Evolutionary conservation across 2,329 filamentous ascomycete genomes (phyloP), one percentile per base, ranked within the genome.

Genomic region (Monilinia laxa): DNA sequence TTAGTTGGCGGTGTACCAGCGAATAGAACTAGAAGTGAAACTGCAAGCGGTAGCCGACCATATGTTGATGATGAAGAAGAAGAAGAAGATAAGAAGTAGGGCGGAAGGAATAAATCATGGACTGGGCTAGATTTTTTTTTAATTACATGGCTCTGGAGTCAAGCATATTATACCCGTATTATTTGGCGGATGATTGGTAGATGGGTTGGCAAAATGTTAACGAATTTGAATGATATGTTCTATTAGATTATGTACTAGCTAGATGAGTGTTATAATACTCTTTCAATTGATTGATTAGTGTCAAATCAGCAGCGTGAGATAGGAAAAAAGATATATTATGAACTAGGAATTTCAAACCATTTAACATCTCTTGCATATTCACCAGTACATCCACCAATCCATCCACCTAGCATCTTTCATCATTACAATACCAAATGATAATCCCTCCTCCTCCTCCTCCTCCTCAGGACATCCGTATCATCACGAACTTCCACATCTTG

Each of bases 201-300:
- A 35, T 60, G 57, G 45, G 18, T 38, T 60, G 45, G 59, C n/a
- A 53, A 42, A 42, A 59, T 12, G 4, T 59, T 59, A 42, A 59
- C 63, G 63, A 65, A 59, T 51, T 42, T 65, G 42, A 59, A 65
- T 31, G 45, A 65, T 59, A 3, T n/a, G 45, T 40, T 59, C 4
- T 57, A 10, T 25, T 65, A 35, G 23, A 45, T 7, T 16, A 42
- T 51, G 31, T 59, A n/a, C 18, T 56, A 7, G 31, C 18, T 40
- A 16, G 16, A 42, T 57, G 4, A 12, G 62, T 25, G 38, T 47
- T 16, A 7, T 20, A 35, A 35, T 35, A 23, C 11, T 40, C 55
- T 18, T 64, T 40, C 23, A 10, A 40, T 45, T 31, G 59, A 20
- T 20, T 62, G 42, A 16, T 40, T 2, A 38, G 25, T 49, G 52